phyloP scores from a whole-genome alignment of 2,329 filamentous ascomycete genomes.

The Sporothrix pseudoabietina region DNA sequence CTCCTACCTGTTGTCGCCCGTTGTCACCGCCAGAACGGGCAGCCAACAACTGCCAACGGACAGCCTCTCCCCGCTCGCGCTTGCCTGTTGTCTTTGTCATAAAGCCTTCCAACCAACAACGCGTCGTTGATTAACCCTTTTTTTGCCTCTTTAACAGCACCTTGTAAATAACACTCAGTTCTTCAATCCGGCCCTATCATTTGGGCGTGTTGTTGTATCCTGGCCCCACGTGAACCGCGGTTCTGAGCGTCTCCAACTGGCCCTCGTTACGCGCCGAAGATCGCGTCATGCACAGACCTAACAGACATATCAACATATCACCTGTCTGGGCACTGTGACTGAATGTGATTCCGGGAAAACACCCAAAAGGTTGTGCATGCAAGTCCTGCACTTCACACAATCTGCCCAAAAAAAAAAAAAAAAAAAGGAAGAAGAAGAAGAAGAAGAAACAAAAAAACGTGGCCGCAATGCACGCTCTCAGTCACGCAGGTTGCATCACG shows the following conservation, averaged over 20 bases:
- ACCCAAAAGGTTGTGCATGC: background rate
- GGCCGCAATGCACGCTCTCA: background rate
- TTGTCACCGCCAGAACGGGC: background rate
- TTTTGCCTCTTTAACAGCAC: background rate
- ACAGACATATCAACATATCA: conserved; percentile 14
- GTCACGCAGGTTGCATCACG: background rate
- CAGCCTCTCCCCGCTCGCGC: conserved; percentile 2
- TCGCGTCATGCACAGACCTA: conserved; percentile 24
- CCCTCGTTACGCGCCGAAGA: conserved; percentile 21
- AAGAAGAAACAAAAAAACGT: background rate
- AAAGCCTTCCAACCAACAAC: background rate
- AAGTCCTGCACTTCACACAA: background rate
- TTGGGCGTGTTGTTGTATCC: background rate
- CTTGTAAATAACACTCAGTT: background rate
- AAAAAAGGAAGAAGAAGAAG: no score
- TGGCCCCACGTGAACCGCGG: background rate
- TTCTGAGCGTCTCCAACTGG: conserved; percentile 2
- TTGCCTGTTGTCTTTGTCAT: conserved; percentile 8
- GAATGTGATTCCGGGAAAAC: background rate
- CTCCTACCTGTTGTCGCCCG: background rate
- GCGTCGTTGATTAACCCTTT: background rate
- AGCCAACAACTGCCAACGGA: background rate
- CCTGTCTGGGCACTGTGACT: background rate
- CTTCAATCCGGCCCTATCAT: background rate
- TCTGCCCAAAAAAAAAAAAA: background rate